phyloP scores from a whole-genome alignment of 192 early-diverging fungal species.

The Geranomyces variabilis region DNA sequence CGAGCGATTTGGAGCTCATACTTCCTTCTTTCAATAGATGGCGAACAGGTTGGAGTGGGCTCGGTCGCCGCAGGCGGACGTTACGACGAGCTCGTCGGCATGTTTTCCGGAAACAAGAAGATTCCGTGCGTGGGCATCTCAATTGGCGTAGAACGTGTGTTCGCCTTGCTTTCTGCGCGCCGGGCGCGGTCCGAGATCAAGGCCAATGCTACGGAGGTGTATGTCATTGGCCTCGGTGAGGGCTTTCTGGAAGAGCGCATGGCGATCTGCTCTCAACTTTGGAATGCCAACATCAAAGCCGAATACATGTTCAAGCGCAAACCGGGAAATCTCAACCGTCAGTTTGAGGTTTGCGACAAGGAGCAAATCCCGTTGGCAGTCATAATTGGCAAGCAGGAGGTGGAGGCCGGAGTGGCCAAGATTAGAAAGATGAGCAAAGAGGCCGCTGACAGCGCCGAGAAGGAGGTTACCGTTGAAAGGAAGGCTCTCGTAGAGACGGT shows the following conservation, averaged over 20 bases:
- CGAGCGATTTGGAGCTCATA: neutral
- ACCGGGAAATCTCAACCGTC: constrained; percentile 69
- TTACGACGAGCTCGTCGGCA: constrained; percentile 97
- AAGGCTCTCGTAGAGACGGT: constrained; percentile 31
- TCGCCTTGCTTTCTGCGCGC: constrained; percentile 63
- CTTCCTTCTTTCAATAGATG: constrained; percentile 37
- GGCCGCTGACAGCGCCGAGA: neutral
- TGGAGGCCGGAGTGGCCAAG: constrained; percentile 78
- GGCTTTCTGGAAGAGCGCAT: constrained; percentile 89
- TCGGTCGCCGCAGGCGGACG: constrained; percentile 97
- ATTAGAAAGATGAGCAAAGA: constrained; percentile 61
- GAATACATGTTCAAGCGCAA: constrained; percentile 94
- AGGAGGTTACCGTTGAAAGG: constrained; percentile 31
- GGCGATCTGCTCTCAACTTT: constrained; percentile 82
- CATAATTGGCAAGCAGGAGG: constrained; percentile 83
- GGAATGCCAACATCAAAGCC: constrained; percentile 89
- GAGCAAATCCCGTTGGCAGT: constrained; percentile 90
- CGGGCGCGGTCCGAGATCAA: constrained; percentile 46
- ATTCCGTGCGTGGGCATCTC: constrained; percentile 96
- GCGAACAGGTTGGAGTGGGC: constrained; percentile 86
- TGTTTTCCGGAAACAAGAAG: constrained; percentile 77
- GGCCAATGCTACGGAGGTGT: constrained; percentile 79
- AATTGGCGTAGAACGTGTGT: constrained; percentile 96
- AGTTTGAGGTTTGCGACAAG: constrained; percentile 80
- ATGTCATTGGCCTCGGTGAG: constrained; percentile 78